These are phyloP conservation scores for Curvularia eragrostidis DNA, from an alignment of 2,329 filamentous ascomycete genomes.

Conservation along the genomic window DNA sequence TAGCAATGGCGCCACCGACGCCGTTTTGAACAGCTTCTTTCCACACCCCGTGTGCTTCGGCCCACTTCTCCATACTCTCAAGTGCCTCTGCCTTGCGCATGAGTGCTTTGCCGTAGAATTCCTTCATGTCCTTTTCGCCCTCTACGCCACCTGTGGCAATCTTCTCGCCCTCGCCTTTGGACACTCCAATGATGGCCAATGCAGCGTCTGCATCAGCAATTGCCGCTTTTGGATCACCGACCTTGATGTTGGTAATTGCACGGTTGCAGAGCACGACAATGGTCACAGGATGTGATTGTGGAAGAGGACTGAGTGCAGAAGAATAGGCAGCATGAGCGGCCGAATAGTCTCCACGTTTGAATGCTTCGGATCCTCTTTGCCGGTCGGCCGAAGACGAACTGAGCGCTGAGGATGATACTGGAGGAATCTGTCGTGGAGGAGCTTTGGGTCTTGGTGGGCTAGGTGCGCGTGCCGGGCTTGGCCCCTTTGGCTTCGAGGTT, in stretches of 20 bases:
- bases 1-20: slow-evolving; percentile 82
- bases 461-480: slow-evolving; percentile 50
- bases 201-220: slow-evolving; percentile 84
- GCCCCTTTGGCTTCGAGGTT: slow-evolving; percentile 33
- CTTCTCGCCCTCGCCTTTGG: slow-evolving; percentile 78
- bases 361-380: slow-evolving; percentile 81
- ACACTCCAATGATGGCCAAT: slow-evolving; percentile 77
- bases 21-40: slow-evolving; percentile 81
- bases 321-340: slow-evolving; percentile 85
- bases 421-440: slow-evolving; percentile 67
- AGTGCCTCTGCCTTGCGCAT: slow-evolving; percentile 95
- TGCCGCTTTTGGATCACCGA: slow-evolving; percentile 86
- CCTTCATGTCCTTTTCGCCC: slow-evolving; percentile 80
- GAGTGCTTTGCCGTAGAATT: slow-evolving; percentile 91
- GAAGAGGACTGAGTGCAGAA: slow-evolving; percentile 75
- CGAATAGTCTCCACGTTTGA: slow-evolving; percentile 92
- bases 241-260: slow-evolving; percentile 87
- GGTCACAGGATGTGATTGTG: slow-evolving; percentile 77
- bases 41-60: slow-evolving; percentile 82
- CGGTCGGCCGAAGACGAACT: slow-evolving; percentile 80
- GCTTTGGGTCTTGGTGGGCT: slow-evolving; percentile 56
- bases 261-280: slow-evolving; percentile 93
- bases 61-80: slow-evolving; percentile 94
- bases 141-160: slow-evolving; percentile 70
- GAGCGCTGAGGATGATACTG: slow-evolving; percentile 71